phyloP scores from a whole-genome alignment of 2,329 filamentous ascomycete genomes.

The Graphiopsis chlorocephala region DNA sequence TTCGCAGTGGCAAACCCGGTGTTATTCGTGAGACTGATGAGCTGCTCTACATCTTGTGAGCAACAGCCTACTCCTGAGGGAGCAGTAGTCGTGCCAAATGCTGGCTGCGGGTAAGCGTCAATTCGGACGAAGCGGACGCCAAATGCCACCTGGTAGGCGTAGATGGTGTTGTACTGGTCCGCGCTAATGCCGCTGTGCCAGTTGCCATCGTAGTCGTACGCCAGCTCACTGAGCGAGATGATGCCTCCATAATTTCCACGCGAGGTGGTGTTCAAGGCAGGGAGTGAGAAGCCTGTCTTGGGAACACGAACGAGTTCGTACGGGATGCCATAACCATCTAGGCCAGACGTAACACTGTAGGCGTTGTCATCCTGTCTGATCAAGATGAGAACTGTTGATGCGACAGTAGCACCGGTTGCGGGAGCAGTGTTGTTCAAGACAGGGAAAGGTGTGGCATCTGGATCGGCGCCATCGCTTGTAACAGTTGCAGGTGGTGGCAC shows the following conservation, averaged over 20 bases:
- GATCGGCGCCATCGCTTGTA: not conserved
- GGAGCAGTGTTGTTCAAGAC: not conserved
- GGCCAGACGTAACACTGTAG: constrained; percentile 51
- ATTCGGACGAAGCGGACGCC: constrained; percentile 60
- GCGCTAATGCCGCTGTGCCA: constrained; percentile 55
- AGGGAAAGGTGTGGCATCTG: not conserved
- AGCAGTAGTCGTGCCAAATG: constrained; percentile 44
- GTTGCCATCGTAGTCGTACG: constrained; percentile 49
- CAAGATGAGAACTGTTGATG: constrained; percentile 2
- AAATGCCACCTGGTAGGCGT: constrained; percentile 57
- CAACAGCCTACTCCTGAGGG: constrained; percentile 48
- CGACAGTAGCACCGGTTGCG: not conserved
- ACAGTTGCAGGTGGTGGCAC: constrained; percentile 4
- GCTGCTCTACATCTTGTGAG: constrained; percentile 48
- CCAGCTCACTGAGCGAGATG: constrained; percentile 54
- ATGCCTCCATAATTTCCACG: constrained; percentile 61
- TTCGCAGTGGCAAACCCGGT: constrained; percentile 55
- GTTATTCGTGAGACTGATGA: constrained; percentile 54
- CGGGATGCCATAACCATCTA: constrained; percentile 61
- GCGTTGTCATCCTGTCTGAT: constrained; percentile 46
- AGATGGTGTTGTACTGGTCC: constrained; percentile 56
- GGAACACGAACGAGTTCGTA: constrained; percentile 57
- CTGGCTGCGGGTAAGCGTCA: constrained; percentile 54
- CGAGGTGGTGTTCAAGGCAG: constrained; percentile 49
- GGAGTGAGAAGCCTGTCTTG: constrained; percentile 50